Percentiles rank a stretch among this genome's conserved stretches.
These are phyloP conservation scores for Podila clonocystis DNA, from an alignment of 192 early-diverging fungal genomes.

Conservation along the genomic window DNA sequence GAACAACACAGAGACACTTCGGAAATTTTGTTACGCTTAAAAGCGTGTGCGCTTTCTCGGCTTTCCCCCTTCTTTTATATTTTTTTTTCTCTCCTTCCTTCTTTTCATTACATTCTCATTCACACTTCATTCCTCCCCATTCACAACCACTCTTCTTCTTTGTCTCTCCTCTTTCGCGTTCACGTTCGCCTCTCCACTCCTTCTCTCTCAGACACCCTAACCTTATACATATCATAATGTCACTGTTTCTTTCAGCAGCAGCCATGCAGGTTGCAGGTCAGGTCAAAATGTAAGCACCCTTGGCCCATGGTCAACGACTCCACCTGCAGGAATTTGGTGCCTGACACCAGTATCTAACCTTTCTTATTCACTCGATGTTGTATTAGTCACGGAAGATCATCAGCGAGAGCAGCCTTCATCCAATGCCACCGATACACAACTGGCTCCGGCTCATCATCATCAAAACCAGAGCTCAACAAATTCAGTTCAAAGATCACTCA, in stretches of 20 bases:
- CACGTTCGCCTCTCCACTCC: neutral
- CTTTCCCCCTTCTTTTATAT: neutral
- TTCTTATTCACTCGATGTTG: neutral
- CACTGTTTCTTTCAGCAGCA: constrained; percentile 40
- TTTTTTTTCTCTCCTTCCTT: neutral
- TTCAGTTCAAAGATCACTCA: constrained; percentile 91
- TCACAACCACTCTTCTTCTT: neutral
- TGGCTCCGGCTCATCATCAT: constrained; percentile 23
- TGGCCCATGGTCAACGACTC: no score
- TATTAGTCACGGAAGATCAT: constrained; percentile 15
- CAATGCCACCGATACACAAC: constrained; percentile 47
- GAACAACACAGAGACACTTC: neutral
- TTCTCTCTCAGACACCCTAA: neutral
- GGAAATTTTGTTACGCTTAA: neutral
- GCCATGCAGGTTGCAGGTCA: constrained; percentile 41
- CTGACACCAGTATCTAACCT: neutral
- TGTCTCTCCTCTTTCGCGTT: neutral
- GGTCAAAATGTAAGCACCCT: constrained; percentile 31
- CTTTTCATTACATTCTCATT: neutral
- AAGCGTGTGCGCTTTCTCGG: neutral
- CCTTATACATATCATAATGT: constrained; percentile 14
- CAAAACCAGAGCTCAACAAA: constrained; percentile 73
- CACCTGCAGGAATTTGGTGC: no score
- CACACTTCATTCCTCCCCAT: constrained; percentile 1
- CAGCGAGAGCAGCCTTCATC: constrained; percentile 29